Evolutionary conservation across 306 rosid genomes (phyloP), one percentile per base, ranked within the genome.

Genomic region (Prunus armeniaca): DNA sequence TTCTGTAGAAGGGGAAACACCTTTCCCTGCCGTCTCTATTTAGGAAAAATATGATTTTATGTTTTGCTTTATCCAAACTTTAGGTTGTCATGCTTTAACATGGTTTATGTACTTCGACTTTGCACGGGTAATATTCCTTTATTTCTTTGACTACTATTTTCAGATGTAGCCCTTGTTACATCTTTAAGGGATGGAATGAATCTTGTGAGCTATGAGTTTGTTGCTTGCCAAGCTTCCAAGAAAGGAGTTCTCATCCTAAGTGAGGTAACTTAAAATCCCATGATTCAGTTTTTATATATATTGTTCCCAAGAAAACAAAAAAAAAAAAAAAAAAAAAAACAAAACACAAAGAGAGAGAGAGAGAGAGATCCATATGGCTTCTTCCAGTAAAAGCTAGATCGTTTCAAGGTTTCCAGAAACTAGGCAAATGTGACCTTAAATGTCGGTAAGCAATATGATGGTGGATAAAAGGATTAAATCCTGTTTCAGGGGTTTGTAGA

Each of bases 121-220:
- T 72, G 25, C 17, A 57, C 0, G 13, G 24, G 34, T 30, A 64
- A 64, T 34, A 18, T 30, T 64, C 19, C 20, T 14, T 22, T 34
- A 32, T 12, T 50, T 67, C 52, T 50, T 80, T 81, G 66, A 61
- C 73, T 17, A 41, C n/a, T 57, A 61, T 69, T 76, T 79, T 79
- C 67, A 95, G 98, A 95, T 86, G 96, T 95, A 60, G 98, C 98
- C 11, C 95, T 95, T 41, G 96, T 95, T 64, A 95, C 98, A 75
- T 95, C 98, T 65, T 80, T 92, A 71, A 95, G 98, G 85, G 98
- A 95, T 76, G 98, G 98, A 79, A 92, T 95, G 98, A 95, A 95
- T 84, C 98, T 95, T 73, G 98, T 92, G 77, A 95, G 98, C 84
- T 95, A 95, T 73, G 98, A 95, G 87, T 92, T 84, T 82, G 97